phyloP scores from a whole-genome alignment of 352 stramenopile species.

The Aphanomyces stellatus region DNA sequence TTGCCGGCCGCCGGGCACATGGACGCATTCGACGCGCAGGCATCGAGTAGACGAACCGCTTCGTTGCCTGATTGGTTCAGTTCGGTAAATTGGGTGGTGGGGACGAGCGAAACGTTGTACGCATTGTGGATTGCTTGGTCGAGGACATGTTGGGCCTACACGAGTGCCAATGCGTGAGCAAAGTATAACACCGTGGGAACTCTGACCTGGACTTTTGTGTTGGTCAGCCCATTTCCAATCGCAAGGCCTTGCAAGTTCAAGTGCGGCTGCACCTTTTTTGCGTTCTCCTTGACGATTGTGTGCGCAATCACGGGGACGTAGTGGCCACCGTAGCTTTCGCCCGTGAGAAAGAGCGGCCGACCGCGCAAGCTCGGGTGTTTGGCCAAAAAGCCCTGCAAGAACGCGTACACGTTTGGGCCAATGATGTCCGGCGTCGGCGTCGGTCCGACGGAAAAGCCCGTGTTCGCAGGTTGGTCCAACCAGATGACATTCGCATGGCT shows the following conservation, averaged over 20 bases:
- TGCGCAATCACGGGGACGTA: constrained; percentile 68
- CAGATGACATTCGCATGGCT: constrained; percentile 68
- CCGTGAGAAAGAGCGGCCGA: constrained; percentile 51
- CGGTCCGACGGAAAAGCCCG: constrained; percentile 37
- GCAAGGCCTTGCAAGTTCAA: constrained; percentile 91
- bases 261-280: constrained; percentile 37
- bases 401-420: background rate
- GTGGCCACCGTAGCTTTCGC: constrained; percentile 73
- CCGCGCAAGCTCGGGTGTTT: background rate
- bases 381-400: background rate
- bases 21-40: background rate
- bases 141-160: constrained; percentile 31
- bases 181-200: too few relatives aligned
- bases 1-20: background rate
- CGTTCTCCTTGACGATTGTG: constrained; percentile 64
- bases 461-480: constrained; percentile 85
- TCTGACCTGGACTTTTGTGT: constrained; percentile 87
- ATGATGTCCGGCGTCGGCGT: background rate
- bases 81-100: constrained; percentile 45
- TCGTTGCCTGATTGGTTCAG: constrained; percentile 35
- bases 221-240: constrained; percentile 95
- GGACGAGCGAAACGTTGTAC: constrained; percentile 61
- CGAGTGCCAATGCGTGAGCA: too few relatives aligned
- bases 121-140: constrained; percentile 88
- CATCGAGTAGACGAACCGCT: background rate